phyloP scores from a whole-genome alignment of 768 basidiomycete genomes.

The Leccinum imitatum region DNA sequence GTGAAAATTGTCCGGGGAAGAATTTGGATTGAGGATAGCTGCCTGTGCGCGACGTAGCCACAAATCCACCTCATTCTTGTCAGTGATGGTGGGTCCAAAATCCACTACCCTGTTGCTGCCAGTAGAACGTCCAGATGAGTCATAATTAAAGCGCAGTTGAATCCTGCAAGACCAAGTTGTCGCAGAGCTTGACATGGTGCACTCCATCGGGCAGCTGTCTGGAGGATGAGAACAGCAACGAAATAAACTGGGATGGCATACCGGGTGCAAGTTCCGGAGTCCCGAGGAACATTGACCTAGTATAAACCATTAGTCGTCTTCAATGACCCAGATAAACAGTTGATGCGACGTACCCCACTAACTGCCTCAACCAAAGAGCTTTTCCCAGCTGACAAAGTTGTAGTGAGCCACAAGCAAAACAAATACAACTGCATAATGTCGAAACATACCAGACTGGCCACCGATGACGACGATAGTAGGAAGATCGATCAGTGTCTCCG shows the following conservation, averaged over 20 bases:
- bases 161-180: constrained; percentile 46
- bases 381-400: constrained; percentile 46
- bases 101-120: constrained; percentile 4
- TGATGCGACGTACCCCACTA: constrained; percentile 44
- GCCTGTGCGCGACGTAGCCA: constrained; percentile 47
- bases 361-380: constrained; percentile 61
- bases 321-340: neutral
- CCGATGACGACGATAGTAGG: constrained; percentile 59
- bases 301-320: neutral
- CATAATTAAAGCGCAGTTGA: constrained; percentile 38
- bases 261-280: constrained; percentile 62
- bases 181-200: constrained; percentile 43
- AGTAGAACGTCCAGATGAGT: constrained; percentile 27
- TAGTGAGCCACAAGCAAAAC: neutral
- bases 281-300: constrained; percentile 60
- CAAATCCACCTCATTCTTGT: constrained; percentile 37
- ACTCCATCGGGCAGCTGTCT: constrained; percentile 53
- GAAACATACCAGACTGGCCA: constrained; percentile 48
- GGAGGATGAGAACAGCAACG: constrained; percentile 1
- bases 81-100: constrained; percentile 34
- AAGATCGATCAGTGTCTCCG: constrained; percentile 39
- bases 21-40: constrained; percentile 40
- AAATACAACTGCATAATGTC: neutral
- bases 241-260: constrained; percentile 11
- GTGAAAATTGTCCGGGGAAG: constrained; percentile 19